Base-by-base conservation (phyloP, 2,329 filamentous ascomycete genomes). In the Colletotrichum viniferum region DNA sequence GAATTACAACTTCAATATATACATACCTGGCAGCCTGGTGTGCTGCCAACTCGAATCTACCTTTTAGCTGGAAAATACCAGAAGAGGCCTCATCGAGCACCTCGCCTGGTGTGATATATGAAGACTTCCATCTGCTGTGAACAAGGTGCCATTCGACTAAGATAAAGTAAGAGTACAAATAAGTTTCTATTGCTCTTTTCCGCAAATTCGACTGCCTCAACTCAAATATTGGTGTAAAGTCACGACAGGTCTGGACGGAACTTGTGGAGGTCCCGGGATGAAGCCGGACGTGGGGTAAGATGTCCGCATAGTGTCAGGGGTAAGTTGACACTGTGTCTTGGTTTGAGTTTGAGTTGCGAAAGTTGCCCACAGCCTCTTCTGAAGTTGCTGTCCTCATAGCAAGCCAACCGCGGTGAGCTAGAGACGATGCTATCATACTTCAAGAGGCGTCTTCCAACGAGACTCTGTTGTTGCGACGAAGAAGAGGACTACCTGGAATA, bases 101-200 rank as follows among this genome's bases (percentile, higher is more conserved):
- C 3, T 48, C n/a, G 43, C 43, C 43, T 52, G 5, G 10, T 13
- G n/a, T 52, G 12, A 21, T 1, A 13, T 48, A 21, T 13, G n/a
- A 48, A 13, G 43, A 48, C 0, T 48, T 21, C 4, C 43, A 18
- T 13, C 6, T 52, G 10, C 43, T 21, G n/a, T 21, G n/a, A 52
- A 52, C 6, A 13, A 21, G 6, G 0, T 52, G 10, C 10, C 10
- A 21, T 13, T 52, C n/a, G 10, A 52, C n/a, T 13, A 0, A 52
- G n/a, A 52, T 21, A 2, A 52, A 7, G 0, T 5, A 13, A 52
- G 7, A 13, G 2, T 7, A 0, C n/a, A n/a, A 21, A 7, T 4
- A 6, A 9, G 0, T 12, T 21, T 21, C 6, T 4, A 21, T 13
- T 21, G n/a, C 43, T 0, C 2, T 7, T 2, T 21, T 21, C 10